Conservation (phyloP, 2,329 filamentous ascomycete genomes). For the Talaromyces funiculosus region DNA sequence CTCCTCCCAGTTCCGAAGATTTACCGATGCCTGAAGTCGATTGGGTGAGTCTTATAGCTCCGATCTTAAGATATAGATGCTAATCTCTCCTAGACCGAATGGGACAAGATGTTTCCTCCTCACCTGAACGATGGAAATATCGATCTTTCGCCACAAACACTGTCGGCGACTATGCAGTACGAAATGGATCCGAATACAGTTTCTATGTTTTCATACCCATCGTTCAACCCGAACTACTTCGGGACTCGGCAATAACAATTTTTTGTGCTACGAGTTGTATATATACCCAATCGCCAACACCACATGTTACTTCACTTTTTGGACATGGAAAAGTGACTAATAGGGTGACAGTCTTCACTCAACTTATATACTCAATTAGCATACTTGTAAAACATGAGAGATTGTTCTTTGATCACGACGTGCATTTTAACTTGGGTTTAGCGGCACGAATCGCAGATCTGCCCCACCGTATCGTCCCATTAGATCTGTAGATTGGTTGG, state of each 20-base stretch:
- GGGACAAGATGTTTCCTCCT: constrained; percentile 32
- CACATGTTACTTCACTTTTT: background rate
- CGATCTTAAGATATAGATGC: background rate
- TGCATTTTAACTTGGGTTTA: background rate
- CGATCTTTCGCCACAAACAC: constrained; percentile 37
- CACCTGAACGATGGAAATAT: constrained; percentile 51
- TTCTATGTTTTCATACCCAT: constrained; percentile 10
- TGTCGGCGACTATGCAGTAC: constrained; percentile 15
- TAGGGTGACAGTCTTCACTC: background rate
- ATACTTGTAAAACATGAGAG: background rate
- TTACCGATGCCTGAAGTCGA: constrained; percentile 53
- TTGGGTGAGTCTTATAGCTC: constrained; percentile 50
- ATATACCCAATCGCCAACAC: background rate
- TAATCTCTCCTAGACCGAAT: constrained; percentile 23
- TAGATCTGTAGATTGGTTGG: background rate
- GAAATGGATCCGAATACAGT: constrained; percentile 15
- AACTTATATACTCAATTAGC: background rate
- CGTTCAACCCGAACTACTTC: constrained; percentile 4
- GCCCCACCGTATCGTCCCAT: background rate
- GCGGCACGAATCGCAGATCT: background rate
- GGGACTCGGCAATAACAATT: background rate
- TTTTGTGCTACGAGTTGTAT: background rate
- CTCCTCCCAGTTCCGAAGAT: constrained; percentile 20
- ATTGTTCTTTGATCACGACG: background rate
- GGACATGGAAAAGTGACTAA: background rate